Conservation (phyloP, 2,329 filamentous ascomycete species). For the Chaetomium globosum region DNA sequence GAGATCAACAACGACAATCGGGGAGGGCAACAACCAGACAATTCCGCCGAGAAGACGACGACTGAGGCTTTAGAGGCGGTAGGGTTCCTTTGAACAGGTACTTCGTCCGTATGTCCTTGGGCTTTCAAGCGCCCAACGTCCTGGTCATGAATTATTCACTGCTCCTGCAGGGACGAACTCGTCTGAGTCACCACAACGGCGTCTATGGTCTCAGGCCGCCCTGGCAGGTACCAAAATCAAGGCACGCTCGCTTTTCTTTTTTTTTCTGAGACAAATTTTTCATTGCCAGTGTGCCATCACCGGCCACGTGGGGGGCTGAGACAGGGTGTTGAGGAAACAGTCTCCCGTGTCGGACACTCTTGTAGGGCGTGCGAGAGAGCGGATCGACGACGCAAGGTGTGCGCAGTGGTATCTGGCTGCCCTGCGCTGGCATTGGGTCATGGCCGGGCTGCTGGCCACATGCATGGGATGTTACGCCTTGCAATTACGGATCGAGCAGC, state of each 20-base stretch:
- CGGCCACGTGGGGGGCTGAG: constrained; percentile 27
- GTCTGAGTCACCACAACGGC: not conserved
- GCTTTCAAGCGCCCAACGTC: not conserved
- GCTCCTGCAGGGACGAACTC: not conserved
- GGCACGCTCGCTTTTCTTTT: not conserved
- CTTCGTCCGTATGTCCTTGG: not conserved
- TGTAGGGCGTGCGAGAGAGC: not conserved
- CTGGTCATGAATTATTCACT: not conserved
- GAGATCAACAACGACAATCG: not conserved
- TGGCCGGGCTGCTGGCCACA: not conserved
- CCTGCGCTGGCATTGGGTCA: constrained; percentile 3
- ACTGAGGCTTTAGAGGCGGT: not conserved
- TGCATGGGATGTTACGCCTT: not conserved
- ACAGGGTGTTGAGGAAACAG: constrained; percentile 8
- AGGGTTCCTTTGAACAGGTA: not conserved
- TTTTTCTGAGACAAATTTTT: not conserved
- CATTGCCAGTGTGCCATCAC: not conserved
- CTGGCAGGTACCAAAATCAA: not conserved
- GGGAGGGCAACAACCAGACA: not conserved
- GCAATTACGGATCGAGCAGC: constrained; percentile 9
- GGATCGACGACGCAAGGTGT: not conserved
- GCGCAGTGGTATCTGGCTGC: not conserved
- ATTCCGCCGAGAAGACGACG: not conserved
- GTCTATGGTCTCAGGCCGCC: not conserved
- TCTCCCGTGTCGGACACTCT: not conserved